Evolutionary conservation across 805 yeast genomes (phyloP).

Genomic region (Candida namnaoensis): DNA sequence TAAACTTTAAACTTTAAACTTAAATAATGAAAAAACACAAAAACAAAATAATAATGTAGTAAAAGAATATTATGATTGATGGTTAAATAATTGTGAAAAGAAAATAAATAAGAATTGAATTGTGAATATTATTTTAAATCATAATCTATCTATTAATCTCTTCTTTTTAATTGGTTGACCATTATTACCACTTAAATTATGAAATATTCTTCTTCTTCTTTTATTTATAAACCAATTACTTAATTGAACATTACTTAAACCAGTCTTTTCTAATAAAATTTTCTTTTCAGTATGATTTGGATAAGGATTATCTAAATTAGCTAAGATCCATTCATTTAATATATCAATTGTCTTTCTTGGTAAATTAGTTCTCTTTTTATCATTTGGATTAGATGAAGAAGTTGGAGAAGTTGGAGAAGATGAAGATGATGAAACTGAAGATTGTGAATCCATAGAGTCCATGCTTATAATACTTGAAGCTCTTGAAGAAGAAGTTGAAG

Average conservation of each 20-base stretch:
- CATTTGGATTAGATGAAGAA: slow-evolving; percentile 1
- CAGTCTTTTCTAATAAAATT: slow-evolving; percentile 60
- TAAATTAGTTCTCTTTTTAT: slow-evolving; percentile 55
- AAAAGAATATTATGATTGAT: no score
- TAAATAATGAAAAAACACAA: no score
- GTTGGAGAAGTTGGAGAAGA: background rate
- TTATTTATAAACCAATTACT: slow-evolving; percentile 88
- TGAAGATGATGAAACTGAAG: background rate
- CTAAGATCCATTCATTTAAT: slow-evolving; percentile 64
- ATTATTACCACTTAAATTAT: slow-evolving; percentile 19
- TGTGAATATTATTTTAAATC: slow-evolving; percentile 1
- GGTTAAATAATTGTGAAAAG: no score
- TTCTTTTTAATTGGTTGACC: slow-evolving; percentile 23
- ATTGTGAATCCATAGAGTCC: background rate
- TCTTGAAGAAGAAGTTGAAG: background rate
- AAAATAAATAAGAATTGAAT: no score
- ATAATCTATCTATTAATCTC: slow-evolving; percentile 18
- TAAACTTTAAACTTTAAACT: no score
- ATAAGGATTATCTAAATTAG: slow-evolving; percentile 73
- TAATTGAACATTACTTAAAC: slow-evolving; percentile 72
- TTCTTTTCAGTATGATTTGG: slow-evolving; percentile 76
- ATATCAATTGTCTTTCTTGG: slow-evolving; percentile 74
- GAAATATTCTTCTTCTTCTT: slow-evolving; percentile 57
- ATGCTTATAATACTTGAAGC: background rate
- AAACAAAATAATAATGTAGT: no score